phyloP scores from a whole-genome alignment of 345 rosid species.

The Ailanthus altissimus region DNA sequence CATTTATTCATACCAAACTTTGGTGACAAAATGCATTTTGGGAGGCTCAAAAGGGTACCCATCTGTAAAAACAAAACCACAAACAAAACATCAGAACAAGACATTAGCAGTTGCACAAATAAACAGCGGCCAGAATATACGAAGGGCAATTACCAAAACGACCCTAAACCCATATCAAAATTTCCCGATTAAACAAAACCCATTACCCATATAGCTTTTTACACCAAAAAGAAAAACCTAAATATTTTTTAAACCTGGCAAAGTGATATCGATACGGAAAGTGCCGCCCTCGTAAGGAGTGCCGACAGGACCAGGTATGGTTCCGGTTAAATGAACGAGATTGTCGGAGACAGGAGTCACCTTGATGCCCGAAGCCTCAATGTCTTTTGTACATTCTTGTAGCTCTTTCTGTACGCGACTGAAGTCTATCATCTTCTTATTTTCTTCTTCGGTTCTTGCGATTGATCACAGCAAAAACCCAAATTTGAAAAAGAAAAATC shows the following conservation, averaged over 20 bases:
- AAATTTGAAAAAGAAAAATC: not conserved
- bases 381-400: constrained; percentile 79
- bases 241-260: constrained; percentile 48
- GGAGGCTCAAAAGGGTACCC: constrained; percentile 99
- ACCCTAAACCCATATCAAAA: constrained; percentile 9
- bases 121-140: no score
- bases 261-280: constrained; percentile 79
- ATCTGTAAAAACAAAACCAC: constrained; percentile 70
- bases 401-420: constrained; percentile 92
- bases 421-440: constrained; percentile 75
- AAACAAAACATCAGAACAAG: constrained; percentile 22
- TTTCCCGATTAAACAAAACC: not conserved
- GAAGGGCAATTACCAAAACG: no score
- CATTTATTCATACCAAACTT: constrained; percentile 80
- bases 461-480: not conserved
- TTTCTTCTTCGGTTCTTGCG: constrained; percentile 33
- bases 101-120: not conserved
- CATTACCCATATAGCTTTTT: not conserved
- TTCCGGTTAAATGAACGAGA: constrained; percentile 69
- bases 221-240: no score
- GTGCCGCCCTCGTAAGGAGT: constrained; percentile 96
- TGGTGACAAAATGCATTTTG: constrained; percentile 92
- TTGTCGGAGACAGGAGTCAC: constrained; percentile 74
- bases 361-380: constrained; percentile 67
- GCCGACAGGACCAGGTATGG: constrained; percentile 81